phyloP scores from a whole-genome alignment of 2,329 filamentous ascomycete species.

The Capronia americana region DNA sequence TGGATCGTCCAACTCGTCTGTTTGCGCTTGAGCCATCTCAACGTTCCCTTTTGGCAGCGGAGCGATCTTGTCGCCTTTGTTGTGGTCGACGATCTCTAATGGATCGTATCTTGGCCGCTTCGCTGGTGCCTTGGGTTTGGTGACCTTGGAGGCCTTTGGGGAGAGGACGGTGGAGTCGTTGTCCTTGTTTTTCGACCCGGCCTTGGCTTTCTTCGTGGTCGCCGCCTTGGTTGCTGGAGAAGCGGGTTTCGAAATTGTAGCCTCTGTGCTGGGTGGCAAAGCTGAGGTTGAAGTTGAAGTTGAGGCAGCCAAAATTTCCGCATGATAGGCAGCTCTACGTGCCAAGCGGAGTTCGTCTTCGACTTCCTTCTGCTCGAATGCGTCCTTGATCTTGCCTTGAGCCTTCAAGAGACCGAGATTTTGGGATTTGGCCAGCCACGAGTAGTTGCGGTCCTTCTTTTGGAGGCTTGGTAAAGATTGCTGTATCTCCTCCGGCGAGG shows the following conservation, averaged over 20 bases:
- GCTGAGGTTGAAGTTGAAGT: neutral
- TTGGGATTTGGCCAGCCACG: neutral
- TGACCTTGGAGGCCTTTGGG: neutral
- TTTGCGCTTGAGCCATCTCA: neutral
- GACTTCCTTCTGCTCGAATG: neutral
- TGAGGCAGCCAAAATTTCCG: neutral
- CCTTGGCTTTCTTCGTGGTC: neutral
- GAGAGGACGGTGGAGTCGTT: neutral
- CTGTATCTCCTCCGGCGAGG: neutral
- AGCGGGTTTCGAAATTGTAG: neutral
- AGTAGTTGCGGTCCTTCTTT: neutral
- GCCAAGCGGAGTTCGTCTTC: neutral
- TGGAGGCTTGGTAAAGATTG: neutral
- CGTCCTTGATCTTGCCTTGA: neutral
- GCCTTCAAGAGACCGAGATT: neutral
- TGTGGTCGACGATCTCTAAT: neutral
- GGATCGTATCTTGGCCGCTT: neutral
- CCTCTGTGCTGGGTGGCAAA: neutral
- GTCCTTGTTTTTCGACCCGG: neutral
- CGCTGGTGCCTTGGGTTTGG: neutral
- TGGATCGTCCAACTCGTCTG: neutral
- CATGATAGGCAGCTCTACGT: neutral
- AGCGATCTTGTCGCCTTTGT: neutral
- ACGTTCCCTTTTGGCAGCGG: neutral
- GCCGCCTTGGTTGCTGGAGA: neutral